A percentile compares a stretch with the other conserved stretches of the same genome.
These are phyloP conservation scores for Fusarium sacchari DNA, from an alignment of 2,329 filamentous ascomycete species.

Conservation along the genomic window DNA sequence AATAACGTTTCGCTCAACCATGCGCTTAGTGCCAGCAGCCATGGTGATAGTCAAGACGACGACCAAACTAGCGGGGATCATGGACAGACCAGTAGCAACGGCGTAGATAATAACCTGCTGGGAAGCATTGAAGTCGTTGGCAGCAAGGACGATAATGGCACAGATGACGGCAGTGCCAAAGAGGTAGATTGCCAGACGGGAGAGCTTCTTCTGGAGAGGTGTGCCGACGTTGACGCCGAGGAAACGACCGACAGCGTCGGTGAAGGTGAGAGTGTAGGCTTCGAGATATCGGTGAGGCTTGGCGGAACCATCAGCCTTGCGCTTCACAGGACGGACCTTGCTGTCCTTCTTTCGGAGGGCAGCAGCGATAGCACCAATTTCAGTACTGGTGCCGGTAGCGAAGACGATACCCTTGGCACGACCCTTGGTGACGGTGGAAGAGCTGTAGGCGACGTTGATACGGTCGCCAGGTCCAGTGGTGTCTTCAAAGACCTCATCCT, in stretches of 20 bases:
- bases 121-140: slow-evolving; percentile 65
- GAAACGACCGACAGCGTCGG: slow-evolving; percentile 69
- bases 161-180: slow-evolving; percentile 75
- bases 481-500: slow-evolving; percentile 53
- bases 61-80: slow-evolving; percentile 62
- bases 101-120: slow-evolving; percentile 69
- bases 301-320: slow-evolving; percentile 61
- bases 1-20: slow-evolving; percentile 64
- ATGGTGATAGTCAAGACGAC: slow-evolving; percentile 69
- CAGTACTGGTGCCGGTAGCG: slow-evolving; percentile 70
- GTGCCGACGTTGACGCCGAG: slow-evolving; percentile 76
- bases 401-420: slow-evolving; percentile 69
- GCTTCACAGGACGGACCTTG: slow-evolving; percentile 61
- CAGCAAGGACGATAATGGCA: slow-evolving; percentile 74
- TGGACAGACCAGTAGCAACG: slow-evolving; percentile 59
- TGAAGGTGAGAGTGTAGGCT: slow-evolving; percentile 60
- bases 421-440: slow-evolving; percentile 70
- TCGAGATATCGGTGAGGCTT: slow-evolving; percentile 62
- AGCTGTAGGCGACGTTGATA: slow-evolving; percentile 71
- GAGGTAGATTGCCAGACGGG: slow-evolving; percentile 72
- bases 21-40: slow-evolving; percentile 62
- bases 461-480: slow-evolving; percentile 63
- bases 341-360: slow-evolving; percentile 60
- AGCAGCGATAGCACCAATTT: slow-evolving; percentile 69
- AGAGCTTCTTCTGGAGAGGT: slow-evolving; percentile 74